Evolutionary conservation across 148 eudicot species (phyloP).

Genomic region (Limonium bicolor): DNA sequence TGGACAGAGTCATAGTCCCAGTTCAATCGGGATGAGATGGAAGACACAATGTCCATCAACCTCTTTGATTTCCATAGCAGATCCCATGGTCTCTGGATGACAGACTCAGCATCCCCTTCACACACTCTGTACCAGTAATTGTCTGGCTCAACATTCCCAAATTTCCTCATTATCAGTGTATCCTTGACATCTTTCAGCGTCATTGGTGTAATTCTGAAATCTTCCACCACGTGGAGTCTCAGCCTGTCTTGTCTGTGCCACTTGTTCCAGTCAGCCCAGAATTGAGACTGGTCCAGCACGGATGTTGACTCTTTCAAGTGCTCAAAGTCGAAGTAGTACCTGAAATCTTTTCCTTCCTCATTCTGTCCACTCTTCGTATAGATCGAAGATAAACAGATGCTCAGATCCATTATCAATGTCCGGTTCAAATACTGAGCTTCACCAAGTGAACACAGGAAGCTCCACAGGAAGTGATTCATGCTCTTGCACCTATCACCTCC

Average conservation of each 20-base stretch:
- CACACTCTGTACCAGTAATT: conserved; percentile 96
- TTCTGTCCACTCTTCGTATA: conserved; percentile 51
- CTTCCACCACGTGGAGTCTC: conserved; percentile 53
- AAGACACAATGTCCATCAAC: conserved; percentile 77
- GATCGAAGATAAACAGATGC: conserved; percentile 62
- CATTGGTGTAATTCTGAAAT: conserved; percentile 59
- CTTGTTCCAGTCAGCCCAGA: conserved; percentile 67
- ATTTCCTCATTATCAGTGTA: conserved; percentile 65
- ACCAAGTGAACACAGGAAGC: conserved; percentile 88
- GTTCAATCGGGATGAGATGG: conserved; percentile 54
- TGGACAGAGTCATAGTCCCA: conserved; percentile 92
- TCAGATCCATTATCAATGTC: conserved; percentile 77
- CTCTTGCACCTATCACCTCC: conserved; percentile 91
- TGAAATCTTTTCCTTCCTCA: conserved; percentile 91
- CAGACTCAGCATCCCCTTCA: conserved; percentile 82
- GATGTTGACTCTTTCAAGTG: conserved; percentile 83
- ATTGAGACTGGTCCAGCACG: conserved; percentile 64
- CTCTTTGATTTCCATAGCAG: conserved; percentile 79
- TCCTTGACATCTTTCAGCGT: conserved; percentile 49
- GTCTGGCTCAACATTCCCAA: conserved; percentile 79
- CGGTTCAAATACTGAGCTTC: conserved; percentile 95
- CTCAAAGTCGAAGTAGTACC: conserved; percentile 89
- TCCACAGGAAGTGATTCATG: conserved; percentile 90
- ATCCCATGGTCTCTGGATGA: conserved; percentile 88
- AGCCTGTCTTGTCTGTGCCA: conserved; percentile 58